Conservation (phyloP, 106 monocot species). For the Allium fistulosum region DNA sequence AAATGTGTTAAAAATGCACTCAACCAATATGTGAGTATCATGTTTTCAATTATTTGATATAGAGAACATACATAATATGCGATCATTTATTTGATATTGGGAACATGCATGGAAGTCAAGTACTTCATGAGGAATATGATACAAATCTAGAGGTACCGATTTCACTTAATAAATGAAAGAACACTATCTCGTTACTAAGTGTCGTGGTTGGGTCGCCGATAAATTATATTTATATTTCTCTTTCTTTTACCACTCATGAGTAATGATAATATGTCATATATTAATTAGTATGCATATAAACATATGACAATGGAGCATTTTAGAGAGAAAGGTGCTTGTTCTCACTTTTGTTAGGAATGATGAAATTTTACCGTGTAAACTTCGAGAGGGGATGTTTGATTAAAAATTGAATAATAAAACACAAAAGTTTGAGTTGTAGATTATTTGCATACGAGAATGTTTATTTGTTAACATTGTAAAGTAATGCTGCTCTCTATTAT, state of each 20-base stretch:
- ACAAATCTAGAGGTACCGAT: slow-evolving; percentile 28
- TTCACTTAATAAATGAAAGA: slow-evolving; percentile 33
- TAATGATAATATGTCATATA: not conserved
- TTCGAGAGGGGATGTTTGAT: too few relatives aligned
- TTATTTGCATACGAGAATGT: too few relatives aligned
- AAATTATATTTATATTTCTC: slow-evolving; percentile 1
- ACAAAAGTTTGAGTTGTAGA: too few relatives aligned
- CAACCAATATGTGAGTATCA: too few relatives aligned
- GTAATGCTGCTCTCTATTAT: too few relatives aligned
- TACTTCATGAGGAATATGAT: not conserved
- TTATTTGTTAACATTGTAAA: too few relatives aligned
- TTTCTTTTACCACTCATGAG: not conserved
- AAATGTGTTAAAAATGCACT: too few relatives aligned
- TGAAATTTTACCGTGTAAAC: too few relatives aligned
- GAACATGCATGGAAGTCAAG: slow-evolving; percentile 49
- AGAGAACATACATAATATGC: too few relatives aligned
- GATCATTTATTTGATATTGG: slow-evolving; percentile 22
- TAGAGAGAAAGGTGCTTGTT: slow-evolving; percentile 50
- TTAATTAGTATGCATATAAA: not conserved
- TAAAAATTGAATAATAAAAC: too few relatives aligned
- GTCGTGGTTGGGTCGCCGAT: slow-evolving; percentile 88
- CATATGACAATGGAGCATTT: slow-evolving; percentile 61
- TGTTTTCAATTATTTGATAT: too few relatives aligned
- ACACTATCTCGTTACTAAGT: slow-evolving; percentile 80
- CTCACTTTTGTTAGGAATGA: slow-evolving; percentile 26